Evolutionary conservation across 2,329 filamentous ascomycete genomes (phyloP).

Genomic region (Aspergillus vadensis): DNA sequence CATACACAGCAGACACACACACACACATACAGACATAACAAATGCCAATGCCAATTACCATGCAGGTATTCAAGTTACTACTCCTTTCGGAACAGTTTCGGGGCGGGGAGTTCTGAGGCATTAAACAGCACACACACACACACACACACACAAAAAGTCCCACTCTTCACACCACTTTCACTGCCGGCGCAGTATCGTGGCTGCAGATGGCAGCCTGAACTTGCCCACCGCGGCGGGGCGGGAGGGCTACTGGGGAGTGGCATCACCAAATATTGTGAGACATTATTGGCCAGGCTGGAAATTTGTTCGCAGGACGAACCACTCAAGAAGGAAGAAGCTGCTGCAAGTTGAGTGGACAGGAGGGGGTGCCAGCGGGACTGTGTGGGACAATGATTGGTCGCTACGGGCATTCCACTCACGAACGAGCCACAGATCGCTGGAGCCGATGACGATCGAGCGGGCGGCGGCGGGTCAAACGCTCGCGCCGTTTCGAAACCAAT

Average conservation of each 20-base stretch:
- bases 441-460: conserved; percentile 36
- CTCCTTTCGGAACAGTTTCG: not conserved
- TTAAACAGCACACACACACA: not conserved
- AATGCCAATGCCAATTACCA: not conserved
- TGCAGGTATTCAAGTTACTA: not conserved
- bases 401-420: conserved; percentile 22
- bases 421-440: conserved; percentile 34
- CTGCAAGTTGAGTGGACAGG: conserved; percentile 29
- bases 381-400: not conserved
- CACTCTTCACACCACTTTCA: conserved; percentile 2
- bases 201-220: conserved; percentile 14
- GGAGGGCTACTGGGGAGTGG: conserved; percentile 4
- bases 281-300: conserved; percentile 1
- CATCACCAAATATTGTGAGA: not conserved
- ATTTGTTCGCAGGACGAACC: conserved; percentile 8
- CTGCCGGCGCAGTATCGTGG: not conserved
- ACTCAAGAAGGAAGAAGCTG: conserved; percentile 1
- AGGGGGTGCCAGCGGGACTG: conserved; percentile 15
- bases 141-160: not conserved
- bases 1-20: not conserved
- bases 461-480: conserved; percentile 30
- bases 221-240: conserved; percentile 5
- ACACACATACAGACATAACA: not conserved
- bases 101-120: not conserved
- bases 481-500: conserved; percentile 27